Base-by-base conservation (phyloP, 345 rosid species). In the Carallia brachiata region DNA sequence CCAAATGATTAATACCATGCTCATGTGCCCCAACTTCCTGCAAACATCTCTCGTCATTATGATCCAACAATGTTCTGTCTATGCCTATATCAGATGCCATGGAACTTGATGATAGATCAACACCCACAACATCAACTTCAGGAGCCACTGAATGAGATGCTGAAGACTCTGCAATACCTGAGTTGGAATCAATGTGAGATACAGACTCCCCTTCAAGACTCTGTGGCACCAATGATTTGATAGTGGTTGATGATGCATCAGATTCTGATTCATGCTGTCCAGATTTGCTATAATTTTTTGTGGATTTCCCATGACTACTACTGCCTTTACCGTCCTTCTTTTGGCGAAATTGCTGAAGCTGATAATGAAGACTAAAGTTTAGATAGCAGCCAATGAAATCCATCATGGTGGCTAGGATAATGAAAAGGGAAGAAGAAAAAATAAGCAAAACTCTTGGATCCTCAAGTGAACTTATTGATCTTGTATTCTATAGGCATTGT, bases 281-380 rank as follows among this genome's bases (percentile, higher is more conserved):
- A 17, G 85, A 76, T 72, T 85, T 91, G 70, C 78, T 73, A 65
- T 84, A 77, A 67, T 74, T 91, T 74, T 87, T 92, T 36, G 88
- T 84, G 73, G 96, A 87, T 76, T 84, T 90, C 61, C 83, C 97
- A 61, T 81, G 88, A 81, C 93, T 83, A 77, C 86, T 75, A 59
- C 92, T 84, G 65, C 86, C 90, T 82, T 91, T 88, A 52, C 68
- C 70, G 76, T 90, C 97, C 80, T 90, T 94, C 86, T 87, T 95
- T 79, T 92, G 96, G 67, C 99, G 97, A 81, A 73, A 95, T 70
- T 90, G 97, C 82, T 95, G 97, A 85, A 95, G 91, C 99, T 95
- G 89, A 73, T 37, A 75, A 66, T 15, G 52, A 17, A 39, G 52
- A 39, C n/a, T 4, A 61, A 72, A 27, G 66, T 7, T 77, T 32